Conservation (phyloP, 345 rosid genomes). For the Capsella bursapastoris region DNA sequence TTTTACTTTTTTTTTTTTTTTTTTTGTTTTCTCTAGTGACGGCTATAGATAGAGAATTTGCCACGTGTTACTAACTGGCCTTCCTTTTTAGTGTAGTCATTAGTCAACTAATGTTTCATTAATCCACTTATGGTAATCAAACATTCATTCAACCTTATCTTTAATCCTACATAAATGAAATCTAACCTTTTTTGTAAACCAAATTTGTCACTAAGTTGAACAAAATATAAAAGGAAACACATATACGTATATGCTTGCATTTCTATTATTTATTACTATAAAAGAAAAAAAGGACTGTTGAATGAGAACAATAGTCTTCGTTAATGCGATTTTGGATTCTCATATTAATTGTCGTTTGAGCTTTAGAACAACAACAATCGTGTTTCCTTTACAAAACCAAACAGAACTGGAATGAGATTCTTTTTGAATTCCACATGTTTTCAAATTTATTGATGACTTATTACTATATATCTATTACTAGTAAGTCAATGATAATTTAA, state of each 20-base stretch:
- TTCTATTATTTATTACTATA: background rate
- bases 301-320: background rate
- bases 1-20: background rate
- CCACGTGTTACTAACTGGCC: constrained; percentile 32
- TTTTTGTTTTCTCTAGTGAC: constrained; percentile 12
- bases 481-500: background rate
- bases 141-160: constrained; percentile 27
- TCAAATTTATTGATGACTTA: background rate
- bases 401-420: constrained; percentile 4
- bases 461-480: background rate
- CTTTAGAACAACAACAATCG: background rate
- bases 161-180: constrained; percentile 23
- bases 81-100: constrained; percentile 19
- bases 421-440: background rate
- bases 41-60: constrained; percentile 39
- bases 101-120: constrained; percentile 29
- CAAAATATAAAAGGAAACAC: background rate
- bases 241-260: background rate
- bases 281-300: background rate
- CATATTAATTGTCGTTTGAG: background rate
- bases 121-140: constrained; percentile 27
- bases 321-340: background rate
- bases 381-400: background rate
- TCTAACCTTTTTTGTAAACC: background rate
- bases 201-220: background rate